These are phyloP conservation scores for Euphorbia pulcherrima DNA, from an alignment of 345 rosid species.

Conservation along the genomic window DNA sequence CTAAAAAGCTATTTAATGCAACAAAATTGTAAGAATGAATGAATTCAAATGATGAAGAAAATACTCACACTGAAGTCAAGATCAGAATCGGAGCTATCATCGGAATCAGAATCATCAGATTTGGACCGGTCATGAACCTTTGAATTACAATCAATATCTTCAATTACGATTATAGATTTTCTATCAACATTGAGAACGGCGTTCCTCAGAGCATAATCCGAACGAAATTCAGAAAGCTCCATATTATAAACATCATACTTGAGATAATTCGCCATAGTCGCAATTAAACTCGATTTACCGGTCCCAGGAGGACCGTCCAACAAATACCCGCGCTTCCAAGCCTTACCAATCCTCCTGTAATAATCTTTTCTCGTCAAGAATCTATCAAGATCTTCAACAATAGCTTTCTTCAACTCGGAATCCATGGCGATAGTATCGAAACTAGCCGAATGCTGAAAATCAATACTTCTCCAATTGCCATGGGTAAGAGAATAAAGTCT, in stretches of 20 bases:
- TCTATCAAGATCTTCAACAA: neutral
- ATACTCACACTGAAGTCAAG: neutral
- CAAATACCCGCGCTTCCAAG: constrained; percentile 22
- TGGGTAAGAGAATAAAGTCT: neutral
- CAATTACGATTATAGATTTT: neutral
- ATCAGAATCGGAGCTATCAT: neutral
- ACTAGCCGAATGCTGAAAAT: constrained; percentile 1
- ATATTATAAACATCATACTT: constrained; percentile 1
- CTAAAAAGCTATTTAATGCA: too few relatives aligned
- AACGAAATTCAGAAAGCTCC: neutral
- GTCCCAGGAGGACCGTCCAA: constrained; percentile 10
- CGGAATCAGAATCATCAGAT: neutral
- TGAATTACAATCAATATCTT: constrained; percentile 7
- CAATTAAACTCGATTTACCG: constrained; percentile 6
- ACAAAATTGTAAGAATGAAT: too few relatives aligned
- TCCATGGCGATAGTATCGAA: constrained; percentile 12
- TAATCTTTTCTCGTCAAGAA: neutral
- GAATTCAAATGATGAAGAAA: too few relatives aligned
- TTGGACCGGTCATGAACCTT: neutral
- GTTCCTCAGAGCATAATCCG: neutral
- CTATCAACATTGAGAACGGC: neutral
- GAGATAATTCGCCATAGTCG: constrained; percentile 11
- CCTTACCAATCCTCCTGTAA: constrained; percentile 12
- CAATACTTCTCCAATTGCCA: neutral
- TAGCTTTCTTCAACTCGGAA: constrained; percentile 2